Evolutionary conservation across 2,329 filamentous ascomycete species (phyloP), one percentile per base, ranked within the genome.

Genomic region (Raffaelea arxii): DNA sequence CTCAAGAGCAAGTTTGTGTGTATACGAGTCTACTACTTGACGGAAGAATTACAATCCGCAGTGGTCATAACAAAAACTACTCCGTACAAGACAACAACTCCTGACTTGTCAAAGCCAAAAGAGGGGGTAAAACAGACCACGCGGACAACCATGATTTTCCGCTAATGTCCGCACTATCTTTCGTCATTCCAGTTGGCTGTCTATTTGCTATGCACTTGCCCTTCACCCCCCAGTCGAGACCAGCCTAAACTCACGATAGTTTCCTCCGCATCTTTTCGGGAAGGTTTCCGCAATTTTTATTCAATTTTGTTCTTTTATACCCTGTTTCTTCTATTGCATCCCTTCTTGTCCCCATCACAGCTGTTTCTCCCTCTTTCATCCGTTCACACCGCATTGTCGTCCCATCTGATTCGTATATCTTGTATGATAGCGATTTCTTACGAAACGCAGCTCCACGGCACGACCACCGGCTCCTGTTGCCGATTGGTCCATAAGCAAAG

Each of bases 401-500:
- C 7, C 16, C 7, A 6, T 6, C 16, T 6, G 32, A n/a, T n/a
- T 16, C 14, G 7, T 16, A 10, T 36, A 12, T 6, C 14, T 18
- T 36, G 32, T 18, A 9, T 36, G 14, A 36, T 25, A 12, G 14
- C 32, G 11, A 12, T 12, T 5, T 12, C 41, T 27, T 30, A 14
- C 5, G n/a, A 35, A 16, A 35, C 32, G 39, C 46, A 25, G 16
- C 16, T 43, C 39, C 12, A 18, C 39, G 32, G 32, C 43, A 48
- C 49, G 46, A 51, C 36, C 30, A 19, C 36, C 3, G 23, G 37
- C 25, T 6, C 7, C 23, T 42, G 22, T 35, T 25, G 18, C 41
- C 42, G 25, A 51, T 51, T 51, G 49, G 49, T 40, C 38, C 39
- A 25, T n/a, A n/a, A n/a, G n/a, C n/a, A n/a, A n/a, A n/a, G n/a